Evolutionary conservation across 495 filamentous ascomycete species (phyloP).

Genomic region (Geopyxis carbonaria): DNA sequence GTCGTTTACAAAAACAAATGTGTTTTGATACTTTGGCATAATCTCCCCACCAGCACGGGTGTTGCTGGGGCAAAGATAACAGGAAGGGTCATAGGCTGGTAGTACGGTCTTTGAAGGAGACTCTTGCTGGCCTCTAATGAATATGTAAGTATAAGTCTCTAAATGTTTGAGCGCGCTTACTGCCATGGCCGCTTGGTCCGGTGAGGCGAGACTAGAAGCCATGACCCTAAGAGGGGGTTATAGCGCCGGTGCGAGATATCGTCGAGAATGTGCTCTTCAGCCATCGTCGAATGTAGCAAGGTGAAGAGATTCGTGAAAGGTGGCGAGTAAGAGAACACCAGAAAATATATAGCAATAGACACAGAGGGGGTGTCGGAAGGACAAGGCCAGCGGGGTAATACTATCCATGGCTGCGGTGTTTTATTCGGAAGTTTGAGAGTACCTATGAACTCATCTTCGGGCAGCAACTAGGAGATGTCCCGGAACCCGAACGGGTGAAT

Average conservation of each 20-base stretch:
- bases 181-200: constrained; percentile 96
- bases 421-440: too few relatives aligned
- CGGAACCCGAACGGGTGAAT: too few relatives aligned
- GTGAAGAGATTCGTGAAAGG: constrained; percentile 5
- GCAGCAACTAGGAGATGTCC: too few relatives aligned
- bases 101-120: constrained; percentile 56
- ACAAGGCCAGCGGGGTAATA: too few relatives aligned
- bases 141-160: not conserved
- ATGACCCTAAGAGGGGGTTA: constrained; percentile 77
- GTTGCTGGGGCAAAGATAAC: constrained; percentile 95
- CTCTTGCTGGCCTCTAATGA: constrained; percentile 72
- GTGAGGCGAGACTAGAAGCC: constrained; percentile 88
- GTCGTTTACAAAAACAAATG: constrained; percentile 94
- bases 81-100: constrained; percentile 66
- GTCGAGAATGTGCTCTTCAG: constrained; percentile 46
- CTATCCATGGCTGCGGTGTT: too few relatives aligned
- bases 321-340: not conserved
- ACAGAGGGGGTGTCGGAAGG: too few relatives aligned
- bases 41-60: constrained; percentile 71
- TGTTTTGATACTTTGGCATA: constrained; percentile 73
- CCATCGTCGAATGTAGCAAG: constrained; percentile 45
- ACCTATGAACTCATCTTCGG: too few relatives aligned
- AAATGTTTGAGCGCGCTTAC: constrained; percentile 38
- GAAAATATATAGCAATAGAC: not conserved
- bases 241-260: constrained; percentile 93